Conservation (phyloP, 768 basidiomycete species). For the Amanita exitialis region DNA sequence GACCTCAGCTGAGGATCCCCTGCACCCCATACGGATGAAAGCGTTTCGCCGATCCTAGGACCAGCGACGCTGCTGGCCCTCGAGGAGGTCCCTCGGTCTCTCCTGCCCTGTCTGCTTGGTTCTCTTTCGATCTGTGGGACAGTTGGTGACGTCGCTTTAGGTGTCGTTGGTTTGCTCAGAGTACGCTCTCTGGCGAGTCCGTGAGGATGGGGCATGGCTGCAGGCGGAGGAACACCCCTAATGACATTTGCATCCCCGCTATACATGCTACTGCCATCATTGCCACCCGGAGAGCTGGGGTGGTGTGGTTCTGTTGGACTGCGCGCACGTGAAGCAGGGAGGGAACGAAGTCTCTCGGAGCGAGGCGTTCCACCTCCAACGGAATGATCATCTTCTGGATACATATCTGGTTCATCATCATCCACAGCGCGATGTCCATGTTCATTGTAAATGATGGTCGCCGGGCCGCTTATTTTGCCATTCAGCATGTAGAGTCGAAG, state of each 20-base stretch:
- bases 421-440: conserved; percentile 56
- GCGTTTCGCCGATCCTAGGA: conserved; percentile 28
- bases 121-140: background rate
- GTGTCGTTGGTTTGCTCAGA: background rate
- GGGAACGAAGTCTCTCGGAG: conserved; percentile 29
- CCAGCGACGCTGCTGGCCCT: conserved; percentile 4
- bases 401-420: conserved; percentile 59
- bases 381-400: conserved; percentile 52
- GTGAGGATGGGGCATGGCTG: background rate
- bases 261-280: conserved; percentile 9
- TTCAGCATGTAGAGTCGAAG: background rate
- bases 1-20: conserved; percentile 7
- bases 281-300: conserved; percentile 17
- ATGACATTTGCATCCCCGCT: background rate
- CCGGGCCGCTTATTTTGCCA: conserved; percentile 49
- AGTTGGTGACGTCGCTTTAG: background rate
- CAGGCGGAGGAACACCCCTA: conserved; percentile 3
- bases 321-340: conserved; percentile 42
- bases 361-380: conserved; percentile 25
- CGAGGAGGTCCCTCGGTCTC: background rate
- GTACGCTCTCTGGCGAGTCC: conserved; percentile 1
- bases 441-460: conserved; percentile 76
- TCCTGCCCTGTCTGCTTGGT: background rate
- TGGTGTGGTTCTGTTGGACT: conserved; percentile 33
- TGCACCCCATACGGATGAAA: conserved; percentile 40